A percentile compares a stretch with the other conserved stretches of the same genome.
phyloP scores from a whole-genome alignment of 306 rosid species.

The Cucumis melo region DNA sequence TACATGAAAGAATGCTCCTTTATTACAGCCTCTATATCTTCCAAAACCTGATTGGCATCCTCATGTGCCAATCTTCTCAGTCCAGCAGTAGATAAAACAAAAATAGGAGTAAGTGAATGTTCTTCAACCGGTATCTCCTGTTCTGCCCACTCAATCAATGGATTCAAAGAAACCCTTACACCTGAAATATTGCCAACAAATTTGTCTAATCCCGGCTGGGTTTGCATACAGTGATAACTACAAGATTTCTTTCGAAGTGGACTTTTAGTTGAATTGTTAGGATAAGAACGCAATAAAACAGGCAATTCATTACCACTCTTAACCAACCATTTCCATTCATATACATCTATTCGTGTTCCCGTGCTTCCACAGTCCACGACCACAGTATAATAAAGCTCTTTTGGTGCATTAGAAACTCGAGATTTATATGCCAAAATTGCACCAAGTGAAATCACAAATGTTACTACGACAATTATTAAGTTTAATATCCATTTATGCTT shows the following conservation, averaged over 20 bases:
- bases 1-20: conserved; percentile 32
- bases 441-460: conserved; percentile 28
- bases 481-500: conserved; percentile 19
- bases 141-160: conserved; percentile 63
- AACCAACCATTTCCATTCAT: conserved; percentile 32
- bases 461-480: conserved; percentile 11
- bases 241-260: conserved; percentile 41
- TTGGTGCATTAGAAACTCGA: conserved; percentile 5
- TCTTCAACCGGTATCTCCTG: conserved; percentile 30
- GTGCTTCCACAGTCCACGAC: conserved; percentile 83
- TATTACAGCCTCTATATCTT: conserved; percentile 39
- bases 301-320: conserved; percentile 27
- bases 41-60: conserved; percentile 33
- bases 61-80: conserved; percentile 34
- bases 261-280: conserved; percentile 31
- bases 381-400: conserved; percentile 45
- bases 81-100: conserved; percentile 76
- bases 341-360: conserved; percentile 58
- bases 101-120: conserved; percentile 41
- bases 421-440: conserved; percentile 25
- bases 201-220: conserved; percentile 69
- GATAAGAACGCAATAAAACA: conserved; percentile 43
- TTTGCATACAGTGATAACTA: conserved; percentile 75
- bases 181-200: conserved; percentile 50
- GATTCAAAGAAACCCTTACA: conserved; percentile 46